A percentile compares a stretch with the other conserved stretches of the same genome.
phyloP scores from a whole-genome alignment of 2,329 filamentous ascomycete genomes.

The Beauveria asiatica region DNA sequence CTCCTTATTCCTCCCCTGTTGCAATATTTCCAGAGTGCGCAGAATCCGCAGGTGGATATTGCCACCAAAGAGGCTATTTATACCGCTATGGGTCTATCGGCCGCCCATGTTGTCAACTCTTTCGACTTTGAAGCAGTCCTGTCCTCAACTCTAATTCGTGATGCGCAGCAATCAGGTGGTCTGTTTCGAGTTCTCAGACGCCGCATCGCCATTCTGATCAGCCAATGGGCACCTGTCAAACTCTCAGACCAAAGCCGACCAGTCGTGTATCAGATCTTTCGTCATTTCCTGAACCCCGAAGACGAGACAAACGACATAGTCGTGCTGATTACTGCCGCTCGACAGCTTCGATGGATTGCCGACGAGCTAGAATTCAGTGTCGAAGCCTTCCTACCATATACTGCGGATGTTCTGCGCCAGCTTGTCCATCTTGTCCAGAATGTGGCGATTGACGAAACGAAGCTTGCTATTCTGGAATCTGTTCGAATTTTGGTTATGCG shows the following conservation, averaged over 20 bases:
- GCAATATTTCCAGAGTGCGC: slow-evolving; percentile 71
- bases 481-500: slow-evolving; percentile 72
- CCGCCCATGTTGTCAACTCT: slow-evolving; percentile 60
- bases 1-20: slow-evolving; percentile 72
- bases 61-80: slow-evolving; percentile 91
- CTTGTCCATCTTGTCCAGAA: slow-evolving; percentile 72
- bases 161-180: slow-evolving; percentile 57
- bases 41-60: slow-evolving; percentile 57
- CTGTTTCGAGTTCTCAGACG: slow-evolving; percentile 76
- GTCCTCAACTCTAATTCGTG: slow-evolving; percentile 62
- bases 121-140: slow-evolving; percentile 83
- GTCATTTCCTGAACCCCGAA: slow-evolving; percentile 69
- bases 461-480: slow-evolving; percentile 82
- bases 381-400: slow-evolving; percentile 67
- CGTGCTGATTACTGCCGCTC: slow-evolving; percentile 81
- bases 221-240: slow-evolving; percentile 80
- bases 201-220: slow-evolving; percentile 79
- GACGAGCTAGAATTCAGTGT: slow-evolving; percentile 78
- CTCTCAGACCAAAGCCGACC: slow-evolving; percentile 59
- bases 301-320: slow-evolving; percentile 83
- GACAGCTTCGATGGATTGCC: slow-evolving; percentile 70
- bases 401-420: slow-evolving; percentile 61
- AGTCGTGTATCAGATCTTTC: slow-evolving; percentile 80
- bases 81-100: slow-evolving; percentile 80
- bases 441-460: slow-evolving; percentile 77